phyloP scores from a whole-genome alignment of 805 yeast genomes.

The Ogataea methanolica region DNA sequence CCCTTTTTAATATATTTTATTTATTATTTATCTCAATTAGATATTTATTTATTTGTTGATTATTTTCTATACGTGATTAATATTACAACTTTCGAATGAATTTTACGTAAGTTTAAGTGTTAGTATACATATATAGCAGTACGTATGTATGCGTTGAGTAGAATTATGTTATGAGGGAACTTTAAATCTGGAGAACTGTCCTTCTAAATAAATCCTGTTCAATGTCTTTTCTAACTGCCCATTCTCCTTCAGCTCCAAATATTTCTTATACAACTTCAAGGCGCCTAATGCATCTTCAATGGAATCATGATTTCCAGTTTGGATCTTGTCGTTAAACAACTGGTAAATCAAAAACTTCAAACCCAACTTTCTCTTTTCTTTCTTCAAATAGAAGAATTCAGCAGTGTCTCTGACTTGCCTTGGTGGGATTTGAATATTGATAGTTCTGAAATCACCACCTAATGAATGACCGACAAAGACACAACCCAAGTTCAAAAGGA shows the following conservation, averaged over 20 bases:
- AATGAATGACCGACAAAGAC: conserved; percentile 94
- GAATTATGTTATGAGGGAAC: conserved; percentile 32
- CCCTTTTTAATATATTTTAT: too few relatives aligned
- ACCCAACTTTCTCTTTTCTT: conserved; percentile 72
- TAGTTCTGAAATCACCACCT: conserved; percentile 85
- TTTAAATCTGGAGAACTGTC: conserved; percentile 49
- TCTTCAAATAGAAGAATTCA: conserved; percentile 68
- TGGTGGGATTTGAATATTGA: conserved; percentile 83
- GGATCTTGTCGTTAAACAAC: conserved; percentile 70
- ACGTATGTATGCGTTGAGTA: too few relatives aligned
- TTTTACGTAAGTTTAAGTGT: too few relatives aligned
- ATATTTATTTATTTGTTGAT: too few relatives aligned
- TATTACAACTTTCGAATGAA: too few relatives aligned
- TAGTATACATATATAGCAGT: too few relatives aligned
- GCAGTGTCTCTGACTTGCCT: conserved; percentile 88
- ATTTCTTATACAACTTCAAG: conserved; percentile 66
- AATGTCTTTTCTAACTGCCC: conserved; percentile 62
- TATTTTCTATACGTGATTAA: too few relatives aligned
- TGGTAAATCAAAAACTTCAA: conserved; percentile 83
- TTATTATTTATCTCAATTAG: too few relatives aligned
- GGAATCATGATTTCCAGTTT: conserved; percentile 92
- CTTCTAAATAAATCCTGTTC: conserved; percentile 67
- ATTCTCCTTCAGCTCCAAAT: conserved; percentile 51
- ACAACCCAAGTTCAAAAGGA: conserved; percentile 82
- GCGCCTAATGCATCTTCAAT: conserved; percentile 95